Percentiles rank a stretch among this genome's conserved stretches.
Conservation (phyloP, 352 stramenopile genomes). For the Plasmopara muralis region DNA sequence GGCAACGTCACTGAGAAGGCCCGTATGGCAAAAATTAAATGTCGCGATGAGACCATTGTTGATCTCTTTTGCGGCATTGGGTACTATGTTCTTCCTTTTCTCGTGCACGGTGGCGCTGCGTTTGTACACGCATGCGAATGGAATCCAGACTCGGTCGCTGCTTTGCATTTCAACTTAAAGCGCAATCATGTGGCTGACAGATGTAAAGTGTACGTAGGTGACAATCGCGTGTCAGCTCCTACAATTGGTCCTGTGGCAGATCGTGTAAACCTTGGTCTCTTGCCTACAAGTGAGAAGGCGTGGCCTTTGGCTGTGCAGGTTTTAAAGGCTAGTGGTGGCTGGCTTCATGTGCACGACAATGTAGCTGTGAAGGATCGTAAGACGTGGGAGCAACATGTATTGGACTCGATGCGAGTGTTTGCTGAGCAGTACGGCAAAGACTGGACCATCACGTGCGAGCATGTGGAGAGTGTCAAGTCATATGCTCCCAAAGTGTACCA, state of each 20-base stretch:
- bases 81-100: conserved; percentile 95
- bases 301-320: conserved; percentile 90
- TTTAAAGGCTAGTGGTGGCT: conserved; percentile 83
- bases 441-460: conserved; percentile 74
- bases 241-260: conserved; percentile 79
- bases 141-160: conserved; percentile 90
- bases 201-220: conserved; percentile 79
- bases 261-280: conserved; percentile 91
- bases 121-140: conserved; percentile 94
- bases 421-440: conserved; percentile 37
- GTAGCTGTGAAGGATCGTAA: conserved; percentile 81
- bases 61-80: conserved; percentile 98
- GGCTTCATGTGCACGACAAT: conserved; percentile 96
- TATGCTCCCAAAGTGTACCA: conserved; percentile 90
- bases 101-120: conserved; percentile 84
- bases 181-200: conserved; percentile 85
- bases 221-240: conserved; percentile 83
- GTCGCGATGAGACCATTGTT: conserved; percentile 85
- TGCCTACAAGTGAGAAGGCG: conserved; percentile 92
- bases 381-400: conserved; percentile 63
- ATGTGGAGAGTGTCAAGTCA: conserved; percentile 89
- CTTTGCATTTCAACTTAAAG: conserved; percentile 87
- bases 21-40: conserved; percentile 85
- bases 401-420: conserved; percentile 43
- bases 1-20: conserved; percentile 96